A percentile compares a stretch with the other conserved stretches of the same genome.
These are phyloP conservation scores for Comarum palustre DNA, from an alignment of 306 rosid genomes.

Conservation along the genomic window DNA sequence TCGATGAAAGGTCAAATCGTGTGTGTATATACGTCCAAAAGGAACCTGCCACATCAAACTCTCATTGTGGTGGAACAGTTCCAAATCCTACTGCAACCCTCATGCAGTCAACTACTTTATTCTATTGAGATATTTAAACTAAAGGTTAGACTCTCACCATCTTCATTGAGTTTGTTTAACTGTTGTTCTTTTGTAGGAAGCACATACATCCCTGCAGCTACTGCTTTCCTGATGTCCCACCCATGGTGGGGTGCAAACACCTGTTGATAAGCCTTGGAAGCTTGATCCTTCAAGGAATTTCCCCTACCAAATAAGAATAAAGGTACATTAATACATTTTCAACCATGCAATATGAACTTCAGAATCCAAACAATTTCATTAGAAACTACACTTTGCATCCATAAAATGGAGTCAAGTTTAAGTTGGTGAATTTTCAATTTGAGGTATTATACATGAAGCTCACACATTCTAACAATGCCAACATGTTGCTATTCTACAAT, in stretches of 20 bases:
- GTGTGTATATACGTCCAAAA: background rate
- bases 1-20: background rate
- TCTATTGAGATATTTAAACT: background rate
- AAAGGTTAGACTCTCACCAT: conserved; percentile 59
- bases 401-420: no score
- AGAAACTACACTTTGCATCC: background rate
- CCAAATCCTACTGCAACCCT: background rate
- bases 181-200: conserved; percentile 74
- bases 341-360: background rate
- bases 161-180: conserved; percentile 72
- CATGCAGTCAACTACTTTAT: background rate
- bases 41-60: background rate
- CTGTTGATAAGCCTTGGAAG: conserved; percentile 80
- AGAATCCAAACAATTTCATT: background rate
- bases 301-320: conserved; percentile 50
- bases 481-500: background rate
- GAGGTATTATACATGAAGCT: background rate
- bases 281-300: conserved; percentile 74
- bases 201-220: conserved; percentile 85
- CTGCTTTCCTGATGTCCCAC: conserved; percentile 89
- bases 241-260: conserved; percentile 82
- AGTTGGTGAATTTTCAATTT: background rate
- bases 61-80: background rate
- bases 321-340: conserved; percentile 18
- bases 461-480: background rate